These are phyloP conservation scores for Cordyceps cicadae DNA, from an alignment of 2,329 filamentous ascomycete species.

Conservation along the genomic window DNA sequence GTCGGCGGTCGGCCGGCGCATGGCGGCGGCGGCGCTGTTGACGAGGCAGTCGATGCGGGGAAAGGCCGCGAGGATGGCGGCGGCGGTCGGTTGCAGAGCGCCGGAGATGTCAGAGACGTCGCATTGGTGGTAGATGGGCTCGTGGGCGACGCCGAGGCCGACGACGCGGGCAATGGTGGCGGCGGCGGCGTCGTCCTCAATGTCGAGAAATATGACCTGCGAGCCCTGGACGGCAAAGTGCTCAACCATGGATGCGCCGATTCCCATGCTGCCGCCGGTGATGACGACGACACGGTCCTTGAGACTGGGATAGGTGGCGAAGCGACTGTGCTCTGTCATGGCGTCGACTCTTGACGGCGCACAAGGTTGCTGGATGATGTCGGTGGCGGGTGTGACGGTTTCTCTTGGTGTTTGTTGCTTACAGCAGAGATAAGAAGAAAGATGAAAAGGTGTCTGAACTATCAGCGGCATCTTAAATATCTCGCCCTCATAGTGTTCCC, in stretches of 20 bases:
- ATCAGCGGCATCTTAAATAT: too few relatives aligned
- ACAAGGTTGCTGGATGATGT: too few relatives aligned
- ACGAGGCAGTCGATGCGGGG: slow-evolving; percentile 70
- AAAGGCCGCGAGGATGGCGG: slow-evolving; percentile 18
- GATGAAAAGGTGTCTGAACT: too few relatives aligned
- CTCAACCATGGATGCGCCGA: slow-evolving; percentile 31
- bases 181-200: slow-evolving; percentile 21
- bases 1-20: slow-evolving; percentile 16
- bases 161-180: slow-evolving; percentile 17
- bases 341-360: neutral
- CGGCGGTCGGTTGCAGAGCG: slow-evolving; percentile 22
- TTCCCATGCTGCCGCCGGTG: slow-evolving; percentile 33
- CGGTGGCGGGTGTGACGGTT: too few relatives aligned
- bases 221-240: slow-evolving; percentile 31
- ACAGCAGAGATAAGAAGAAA: too few relatives aligned
- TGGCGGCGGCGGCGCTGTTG: slow-evolving; percentile 65
- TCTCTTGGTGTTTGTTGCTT: too few relatives aligned
- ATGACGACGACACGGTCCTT: slow-evolving; percentile 28
- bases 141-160: slow-evolving; percentile 14
- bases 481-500: too few relatives aligned
- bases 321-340: slow-evolving; percentile 1
- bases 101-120: slow-evolving; percentile 27
- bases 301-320: slow-evolving; percentile 28
- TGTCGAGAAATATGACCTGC: slow-evolving; percentile 32
- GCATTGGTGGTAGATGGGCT: slow-evolving; percentile 30